A percentile compares a stretch with the other conserved stretches of the same genome.
Evolutionary conservation across 1,139 yeast species (phyloP).

Genomic region (Hansenula sp.): DNA sequence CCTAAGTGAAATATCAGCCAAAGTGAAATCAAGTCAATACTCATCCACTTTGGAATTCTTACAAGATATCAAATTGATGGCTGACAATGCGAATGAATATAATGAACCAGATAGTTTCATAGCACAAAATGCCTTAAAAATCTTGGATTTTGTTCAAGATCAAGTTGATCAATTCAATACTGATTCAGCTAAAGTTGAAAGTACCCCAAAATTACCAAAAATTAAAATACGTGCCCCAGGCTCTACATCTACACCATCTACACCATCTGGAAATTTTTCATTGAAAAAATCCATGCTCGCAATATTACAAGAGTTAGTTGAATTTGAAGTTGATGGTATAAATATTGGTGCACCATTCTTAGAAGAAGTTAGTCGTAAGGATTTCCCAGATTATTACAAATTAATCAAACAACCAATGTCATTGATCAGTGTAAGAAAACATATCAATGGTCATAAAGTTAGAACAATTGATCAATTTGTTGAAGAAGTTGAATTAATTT

Average conservation of each 20-base stretch:
- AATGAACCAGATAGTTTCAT: conserved; percentile 62
- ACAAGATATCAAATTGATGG: conserved; percentile 50
- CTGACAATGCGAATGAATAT: conserved; percentile 56
- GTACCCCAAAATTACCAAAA: conserved; percentile 3
- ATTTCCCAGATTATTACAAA: conserved; percentile 68
- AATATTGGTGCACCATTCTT: conserved; percentile 43
- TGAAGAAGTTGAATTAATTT: conserved; percentile 71
- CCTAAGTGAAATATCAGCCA: conserved; percentile 55
- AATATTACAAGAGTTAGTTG: conserved; percentile 16
- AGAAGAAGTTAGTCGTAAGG: conserved; percentile 48
- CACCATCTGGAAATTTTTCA: conserved; percentile 1
- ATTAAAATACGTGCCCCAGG: conserved; percentile 1
- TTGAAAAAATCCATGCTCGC: conserved; percentile 8
- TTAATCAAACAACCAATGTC: conserved; percentile 71
- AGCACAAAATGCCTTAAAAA: conserved; percentile 46
- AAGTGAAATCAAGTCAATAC: conserved; percentile 29
- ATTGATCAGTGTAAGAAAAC: conserved; percentile 55
- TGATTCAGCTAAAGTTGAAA: background rate
- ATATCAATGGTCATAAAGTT: conserved; percentile 26
- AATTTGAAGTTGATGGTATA: conserved; percentile 17
- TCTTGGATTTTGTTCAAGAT: conserved; percentile 38
- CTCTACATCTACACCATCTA: background rate
- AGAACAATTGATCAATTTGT: conserved; percentile 23
- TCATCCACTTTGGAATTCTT: conserved; percentile 38
- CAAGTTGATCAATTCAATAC: conserved; percentile 27